Conservation (phyloP, 331 rosid genomes). For the Rhamnella rubrinervis region DNA sequence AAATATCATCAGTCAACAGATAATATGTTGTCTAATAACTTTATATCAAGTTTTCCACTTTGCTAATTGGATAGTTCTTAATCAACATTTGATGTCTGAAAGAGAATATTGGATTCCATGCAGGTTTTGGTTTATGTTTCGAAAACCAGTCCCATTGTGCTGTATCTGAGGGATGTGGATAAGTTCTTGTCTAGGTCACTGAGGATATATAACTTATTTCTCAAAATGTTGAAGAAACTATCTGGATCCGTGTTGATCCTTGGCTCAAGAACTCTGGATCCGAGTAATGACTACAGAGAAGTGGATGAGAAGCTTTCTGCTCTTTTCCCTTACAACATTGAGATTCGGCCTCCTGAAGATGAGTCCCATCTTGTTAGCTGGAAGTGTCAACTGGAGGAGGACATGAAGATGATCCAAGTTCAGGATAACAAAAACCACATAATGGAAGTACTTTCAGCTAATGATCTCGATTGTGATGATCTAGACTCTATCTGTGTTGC, state of each 20-base stretch:
- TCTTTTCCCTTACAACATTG: slow-evolving; percentile 82
- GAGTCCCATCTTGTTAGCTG: slow-evolving; percentile 85
- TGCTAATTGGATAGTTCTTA: background rate
- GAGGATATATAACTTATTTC: slow-evolving; percentile 68
- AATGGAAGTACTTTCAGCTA: slow-evolving; percentile 82
- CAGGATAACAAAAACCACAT: slow-evolving; percentile 94
- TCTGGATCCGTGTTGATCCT: slow-evolving; percentile 82
- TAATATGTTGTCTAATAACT: background rate
- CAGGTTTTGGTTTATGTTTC: slow-evolving; percentile 77
- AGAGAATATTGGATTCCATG: slow-evolving; percentile 12
- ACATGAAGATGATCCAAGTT: slow-evolving; percentile 84
- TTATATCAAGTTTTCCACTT: background rate
- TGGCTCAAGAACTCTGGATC: slow-evolving; percentile 67
- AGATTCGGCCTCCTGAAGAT: slow-evolving; percentile 77
- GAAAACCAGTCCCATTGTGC: slow-evolving; percentile 71
- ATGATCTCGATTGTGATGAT: slow-evolving; percentile 92
- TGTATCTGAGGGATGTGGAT: slow-evolving; percentile 83
- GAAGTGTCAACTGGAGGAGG: slow-evolving; percentile 86
- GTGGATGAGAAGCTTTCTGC: slow-evolving; percentile 62
- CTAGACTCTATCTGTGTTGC: slow-evolving; percentile 69
- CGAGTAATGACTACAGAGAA: slow-evolving; percentile 52
- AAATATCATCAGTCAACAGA: background rate
- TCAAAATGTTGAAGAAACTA: slow-evolving; percentile 76
- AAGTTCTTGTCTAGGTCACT: slow-evolving; percentile 56
- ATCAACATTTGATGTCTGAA: background rate